Evolutionary conservation across 345 rosid genomes (phyloP), one percentile per base, ranked within the genome.

Genomic region (Microthlaspi erraticum): DNA sequence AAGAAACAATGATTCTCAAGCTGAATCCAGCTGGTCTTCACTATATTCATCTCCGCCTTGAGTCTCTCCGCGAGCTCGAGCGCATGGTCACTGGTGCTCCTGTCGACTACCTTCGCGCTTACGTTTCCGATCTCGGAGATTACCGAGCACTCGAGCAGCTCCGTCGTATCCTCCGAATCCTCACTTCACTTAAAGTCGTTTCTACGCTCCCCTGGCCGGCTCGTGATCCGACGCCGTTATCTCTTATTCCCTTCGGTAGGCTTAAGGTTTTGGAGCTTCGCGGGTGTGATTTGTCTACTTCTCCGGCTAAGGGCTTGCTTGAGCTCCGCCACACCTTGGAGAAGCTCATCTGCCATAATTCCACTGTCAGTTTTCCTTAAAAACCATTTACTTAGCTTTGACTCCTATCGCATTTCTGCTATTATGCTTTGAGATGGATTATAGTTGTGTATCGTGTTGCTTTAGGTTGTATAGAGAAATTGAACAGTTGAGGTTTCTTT

Each of bases 81-180:
- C 75, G 83, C 44, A 85, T 94, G 66, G 88, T 94, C 41, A 66
- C 95, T 4, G 89, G 88, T 26, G 96, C 97, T 32, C 97, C 99
- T 3, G 88, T 94, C 23, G 97, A 94, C 70, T 94, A 94, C 73
- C 95, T 94, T 45, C 93, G 96, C 38, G 99, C 99, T 52, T 93
- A 93, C 72, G 82, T 93, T 5, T 93, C 97, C 9, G 96, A 93
- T 79, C 90, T 93, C 1, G 98, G 98, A 1, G 97, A 93, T 66
- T 86, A 85, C 80, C 92, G 98, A 7, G 98, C 98, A 0, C 91
- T 93, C 23, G 96, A 93, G 78, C 96, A 93, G 82, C 86, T 93
- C 52, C 90, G 96, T 19, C 83, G 99, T 71, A 87, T 91, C 23
- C 90, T 93, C 36, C 81, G 91, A n/a, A 83, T 89, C 44, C 81